phyloP scores from a whole-genome alignment of 192 early-diverging fungal species.

The Rhizophagus clarus region DNA sequence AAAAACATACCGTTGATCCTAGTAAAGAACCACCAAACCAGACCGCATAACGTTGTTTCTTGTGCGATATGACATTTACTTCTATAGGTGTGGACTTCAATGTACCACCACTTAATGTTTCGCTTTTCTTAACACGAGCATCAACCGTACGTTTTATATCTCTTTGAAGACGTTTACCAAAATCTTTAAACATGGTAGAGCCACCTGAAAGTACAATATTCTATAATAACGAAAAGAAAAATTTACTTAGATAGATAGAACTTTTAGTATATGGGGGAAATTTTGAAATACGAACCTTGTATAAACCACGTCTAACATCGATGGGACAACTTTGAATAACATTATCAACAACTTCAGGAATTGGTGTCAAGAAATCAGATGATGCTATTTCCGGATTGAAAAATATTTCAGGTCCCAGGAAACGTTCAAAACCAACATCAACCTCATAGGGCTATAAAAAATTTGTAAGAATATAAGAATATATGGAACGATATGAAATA shows the following conservation, averaged over 20 bases:
- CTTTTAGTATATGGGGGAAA: neutral
- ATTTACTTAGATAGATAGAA: neutral
- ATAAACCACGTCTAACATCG: conserved; percentile 94
- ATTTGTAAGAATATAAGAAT: conserved; percentile 21
- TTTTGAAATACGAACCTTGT: conserved; percentile 63
- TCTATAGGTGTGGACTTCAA: conserved; percentile 79
- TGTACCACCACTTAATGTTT: conserved; percentile 71
- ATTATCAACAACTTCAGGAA: conserved; percentile 95
- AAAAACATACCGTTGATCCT: conserved; percentile 75
- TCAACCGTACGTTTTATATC: conserved; percentile 91
- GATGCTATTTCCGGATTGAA: conserved; percentile 98
- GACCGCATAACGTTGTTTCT: conserved; percentile 98
- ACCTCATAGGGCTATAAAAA: conserved; percentile 80
- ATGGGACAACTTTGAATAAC: conserved; percentile 97
- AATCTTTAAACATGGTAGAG: conserved; percentile 99
- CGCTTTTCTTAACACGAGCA: conserved; percentile 69
- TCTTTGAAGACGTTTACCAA: conserved; percentile 90
- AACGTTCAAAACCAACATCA: conserved; percentile 98
- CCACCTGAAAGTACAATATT: conserved; percentile 99
- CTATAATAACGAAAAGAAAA: conserved; percentile 44
- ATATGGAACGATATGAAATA: neutral
- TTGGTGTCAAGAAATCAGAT: conserved; percentile 94
- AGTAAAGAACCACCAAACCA: conserved; percentile 98
- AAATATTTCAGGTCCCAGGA: conserved; percentile 99
- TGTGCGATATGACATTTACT: conserved; percentile 97